Evolutionary conservation across 805 yeast species (phyloP).

Genomic region (Nakazawaea laoshanensis): DNA sequence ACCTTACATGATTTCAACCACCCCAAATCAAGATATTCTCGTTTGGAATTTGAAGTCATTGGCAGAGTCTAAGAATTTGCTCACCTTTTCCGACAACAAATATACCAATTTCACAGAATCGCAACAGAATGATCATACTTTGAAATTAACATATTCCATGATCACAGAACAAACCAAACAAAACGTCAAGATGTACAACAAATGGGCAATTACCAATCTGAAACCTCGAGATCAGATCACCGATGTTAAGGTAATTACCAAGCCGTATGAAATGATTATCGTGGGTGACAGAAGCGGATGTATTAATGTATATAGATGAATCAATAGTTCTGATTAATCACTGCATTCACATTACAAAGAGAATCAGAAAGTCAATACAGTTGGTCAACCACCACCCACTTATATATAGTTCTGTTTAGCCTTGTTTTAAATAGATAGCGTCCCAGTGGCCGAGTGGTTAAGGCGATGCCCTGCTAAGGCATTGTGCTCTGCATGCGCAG

Average conservation of each 20-base stretch:
- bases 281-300: conserved; percentile 63
- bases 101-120: conserved; percentile 17
- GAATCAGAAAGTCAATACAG: too few relatives aligned
- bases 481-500: conserved; percentile 93
- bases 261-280: conserved; percentile 53
- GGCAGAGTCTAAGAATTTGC: conserved; percentile 21
- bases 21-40: conserved; percentile 15
- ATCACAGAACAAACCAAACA: too few relatives aligned
- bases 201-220: too few relatives aligned
- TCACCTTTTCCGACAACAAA: too few relatives aligned
- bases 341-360: not conserved
- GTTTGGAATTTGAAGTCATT: conserved; percentile 29
- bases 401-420: too few relatives aligned
- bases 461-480: conserved; percentile 80
- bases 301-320: conserved; percentile 48
- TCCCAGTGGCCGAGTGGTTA: conserved; percentile 70
- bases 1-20: conserved; percentile 12
- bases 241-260: conserved; percentile 34
- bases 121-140: conserved; percentile 31
- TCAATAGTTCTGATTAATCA: not conserved
- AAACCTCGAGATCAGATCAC: conserved; percentile 45
- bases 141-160: conserved; percentile 5
- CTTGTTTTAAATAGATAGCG: conserved; percentile 13
- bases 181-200: too few relatives aligned
- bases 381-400: too few relatives aligned